Conservation (phyloP, 441 rosid genomes). For the Corymbia calophylla region DNA sequence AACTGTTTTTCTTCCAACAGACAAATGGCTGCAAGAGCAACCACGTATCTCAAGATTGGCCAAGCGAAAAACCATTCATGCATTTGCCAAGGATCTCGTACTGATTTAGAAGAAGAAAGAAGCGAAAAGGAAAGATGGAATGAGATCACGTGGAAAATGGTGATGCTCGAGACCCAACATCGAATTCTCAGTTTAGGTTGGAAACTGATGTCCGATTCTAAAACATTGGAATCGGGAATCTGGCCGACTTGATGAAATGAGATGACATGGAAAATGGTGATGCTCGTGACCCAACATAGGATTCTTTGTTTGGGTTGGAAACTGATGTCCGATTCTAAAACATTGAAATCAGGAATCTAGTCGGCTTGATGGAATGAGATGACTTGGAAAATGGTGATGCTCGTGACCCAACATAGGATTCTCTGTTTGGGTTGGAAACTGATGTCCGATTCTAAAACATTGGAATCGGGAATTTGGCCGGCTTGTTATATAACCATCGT, state of each 20-base stretch:
- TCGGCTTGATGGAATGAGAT: not conserved
- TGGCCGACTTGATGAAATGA: not conserved
- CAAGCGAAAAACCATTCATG: not conserved
- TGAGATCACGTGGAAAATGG: not conserved
- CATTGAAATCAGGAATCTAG: rapidly evolving
- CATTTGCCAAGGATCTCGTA: not conserved
- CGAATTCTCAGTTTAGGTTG: not conserved
- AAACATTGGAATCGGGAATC: not conserved
- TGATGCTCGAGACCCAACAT: not conserved
- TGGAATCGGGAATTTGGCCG: rapidly evolving
- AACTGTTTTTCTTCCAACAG: not conserved
- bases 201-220: no score
- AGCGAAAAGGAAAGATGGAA: not conserved
- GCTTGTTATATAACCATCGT: not conserved
- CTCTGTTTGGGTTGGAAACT: not conserved
- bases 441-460: no score
- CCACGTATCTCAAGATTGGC: not conserved
- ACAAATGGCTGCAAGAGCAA: not conserved
- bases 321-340: no score
- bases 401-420: not conserved
- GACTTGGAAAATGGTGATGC: not conserved
- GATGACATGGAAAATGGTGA: not conserved
- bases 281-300: not conserved
- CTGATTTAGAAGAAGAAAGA: not conserved
- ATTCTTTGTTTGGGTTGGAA: not conserved